Evolutionary conservation across 2,329 filamentous ascomycete genomes (phyloP).

Genomic region (Nothophoma quercina): DNA sequence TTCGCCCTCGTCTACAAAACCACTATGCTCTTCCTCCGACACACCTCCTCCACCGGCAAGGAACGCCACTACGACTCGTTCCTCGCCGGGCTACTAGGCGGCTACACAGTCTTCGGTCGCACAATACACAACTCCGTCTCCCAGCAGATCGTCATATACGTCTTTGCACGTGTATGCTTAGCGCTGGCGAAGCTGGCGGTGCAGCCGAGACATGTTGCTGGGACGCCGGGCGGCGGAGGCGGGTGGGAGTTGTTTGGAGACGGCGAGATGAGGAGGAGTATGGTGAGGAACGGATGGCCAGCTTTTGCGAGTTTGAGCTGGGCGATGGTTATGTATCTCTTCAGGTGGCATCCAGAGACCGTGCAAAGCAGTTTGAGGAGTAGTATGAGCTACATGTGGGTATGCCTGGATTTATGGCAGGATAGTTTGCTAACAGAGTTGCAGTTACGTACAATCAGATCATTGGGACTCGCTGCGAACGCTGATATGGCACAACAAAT

Average conservation of each 20-base stretch:
- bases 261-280: slow-evolving; percentile 47
- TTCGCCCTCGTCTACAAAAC: slow-evolving; percentile 93
- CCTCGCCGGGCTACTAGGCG: slow-evolving; percentile 84
- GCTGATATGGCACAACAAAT: slow-evolving; percentile 84
- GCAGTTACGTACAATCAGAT: slow-evolving; percentile 78
- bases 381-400: slow-evolving; percentile 98
- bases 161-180: slow-evolving; percentile 89
- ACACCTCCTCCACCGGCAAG: slow-evolving; percentile 59
- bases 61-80: slow-evolving; percentile 82
- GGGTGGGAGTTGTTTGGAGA: slow-evolving; percentile 50
- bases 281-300: slow-evolving; percentile 78
- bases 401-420: slow-evolving; percentile 22
- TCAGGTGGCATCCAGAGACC: slow-evolving; percentile 88
- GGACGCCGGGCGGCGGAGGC: slow-evolving; percentile 44
- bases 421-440: slow-evolving; percentile 25
- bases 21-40: slow-evolving; percentile 76
- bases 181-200: slow-evolving; percentile 84
- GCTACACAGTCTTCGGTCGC: slow-evolving; percentile 91
- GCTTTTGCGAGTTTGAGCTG: slow-evolving; percentile 90
- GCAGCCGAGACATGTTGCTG: slow-evolving; percentile 60
- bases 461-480: slow-evolving; percentile 87
- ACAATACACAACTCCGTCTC: slow-evolving; percentile 80
- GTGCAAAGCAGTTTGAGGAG: slow-evolving; percentile 89
- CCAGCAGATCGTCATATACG: slow-evolving; percentile 98
- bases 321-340: slow-evolving; percentile 95